phyloP scores from a whole-genome alignment of 495 filamentous ascomycete species.

The Neurospora terricola region DNA sequence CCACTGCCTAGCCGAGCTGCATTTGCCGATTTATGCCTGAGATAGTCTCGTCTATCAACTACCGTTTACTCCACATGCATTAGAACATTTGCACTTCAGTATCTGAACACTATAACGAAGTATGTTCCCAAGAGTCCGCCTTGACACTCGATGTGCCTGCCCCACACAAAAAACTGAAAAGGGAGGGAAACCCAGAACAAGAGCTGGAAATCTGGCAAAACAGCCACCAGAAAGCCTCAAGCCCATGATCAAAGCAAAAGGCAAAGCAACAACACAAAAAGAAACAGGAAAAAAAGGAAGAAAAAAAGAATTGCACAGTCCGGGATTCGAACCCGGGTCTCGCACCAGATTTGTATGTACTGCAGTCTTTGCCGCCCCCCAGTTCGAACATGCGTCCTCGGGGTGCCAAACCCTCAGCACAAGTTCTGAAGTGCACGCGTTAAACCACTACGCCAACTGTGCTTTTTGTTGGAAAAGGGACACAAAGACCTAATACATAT shows the following conservation, averaged over 20 bases:
- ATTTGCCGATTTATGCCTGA: too few species aligned
- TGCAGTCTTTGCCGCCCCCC: not conserved
- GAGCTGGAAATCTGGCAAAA: not conserved
- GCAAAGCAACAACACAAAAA: not conserved
- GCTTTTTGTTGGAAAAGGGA: not conserved
- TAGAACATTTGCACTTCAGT: not conserved
- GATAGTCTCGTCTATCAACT: not conserved
- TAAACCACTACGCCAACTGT: not conserved
- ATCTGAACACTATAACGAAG: not conserved
- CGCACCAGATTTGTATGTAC: not conserved
- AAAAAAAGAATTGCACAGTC: not conserved
- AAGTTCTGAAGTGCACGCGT: not conserved
- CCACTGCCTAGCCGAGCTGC: not conserved
- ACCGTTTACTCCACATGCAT: not conserved
- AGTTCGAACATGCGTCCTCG: not conserved
- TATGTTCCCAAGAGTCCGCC: not conserved
- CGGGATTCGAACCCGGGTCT: not conserved
- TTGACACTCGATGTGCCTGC: not conserved
- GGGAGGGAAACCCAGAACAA: not conserved
- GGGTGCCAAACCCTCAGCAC: not conserved
- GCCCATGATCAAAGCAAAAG: not conserved
- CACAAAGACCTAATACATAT: not conserved
- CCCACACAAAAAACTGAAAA: not conserved
- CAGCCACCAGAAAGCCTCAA: not conserved
- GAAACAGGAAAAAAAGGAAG: not conserved